Evolutionary conservation across 495 filamentous ascomycete genomes (phyloP), one percentile per base, ranked within the genome.

Genomic region (Cladorrhinum samala): DNA sequence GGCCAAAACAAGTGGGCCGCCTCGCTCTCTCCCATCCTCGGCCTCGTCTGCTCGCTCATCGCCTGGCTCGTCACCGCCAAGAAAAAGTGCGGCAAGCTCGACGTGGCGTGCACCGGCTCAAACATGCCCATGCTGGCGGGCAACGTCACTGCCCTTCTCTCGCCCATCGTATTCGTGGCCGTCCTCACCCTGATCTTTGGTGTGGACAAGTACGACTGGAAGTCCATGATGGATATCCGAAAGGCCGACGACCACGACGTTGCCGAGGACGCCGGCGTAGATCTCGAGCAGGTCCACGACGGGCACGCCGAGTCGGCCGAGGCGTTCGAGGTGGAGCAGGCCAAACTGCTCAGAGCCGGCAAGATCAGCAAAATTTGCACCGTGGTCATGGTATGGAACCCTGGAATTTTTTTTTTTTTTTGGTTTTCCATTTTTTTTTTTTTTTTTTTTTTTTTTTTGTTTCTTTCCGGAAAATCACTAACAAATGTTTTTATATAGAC

Each of bases 41-140:
- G 89, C 4, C 79, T 96, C 13, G 77, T 73, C 36, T 84, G 84
- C 55, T 84, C 87, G 6, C 73, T 96, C 41, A 85, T 87, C 52
- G 89, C 89, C 24, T 97, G 92, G 92, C 77, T 97, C 2, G 91
- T 95, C 5, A 95, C 90, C 1, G 83, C 92, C 25, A 86, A 86
- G 65, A 89, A 79, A 64, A 65, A 90, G 64, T 88, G 78, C 57
- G 89, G 89, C 20, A 66, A 73, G 16, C 74, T 97, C 19, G 83
- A 77, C 40, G 90, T 97, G 41, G 70, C 64, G 2, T 88, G 83
- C 49, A 92, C 89, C 2, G 89, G 89, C 36, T 79, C 81, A 17
- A 93, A 94, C 67, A 86, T 88, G 63, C 89, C 89, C 42, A 94
- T 93, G 89, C 73, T 95, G 43, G 90, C 88, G 5, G 92, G 92